Evolutionary conservation across 179 eudicot genomes (phyloP), one percentile per base, ranked within the genome.

Genomic region (Beta macrorhiza): DNA sequence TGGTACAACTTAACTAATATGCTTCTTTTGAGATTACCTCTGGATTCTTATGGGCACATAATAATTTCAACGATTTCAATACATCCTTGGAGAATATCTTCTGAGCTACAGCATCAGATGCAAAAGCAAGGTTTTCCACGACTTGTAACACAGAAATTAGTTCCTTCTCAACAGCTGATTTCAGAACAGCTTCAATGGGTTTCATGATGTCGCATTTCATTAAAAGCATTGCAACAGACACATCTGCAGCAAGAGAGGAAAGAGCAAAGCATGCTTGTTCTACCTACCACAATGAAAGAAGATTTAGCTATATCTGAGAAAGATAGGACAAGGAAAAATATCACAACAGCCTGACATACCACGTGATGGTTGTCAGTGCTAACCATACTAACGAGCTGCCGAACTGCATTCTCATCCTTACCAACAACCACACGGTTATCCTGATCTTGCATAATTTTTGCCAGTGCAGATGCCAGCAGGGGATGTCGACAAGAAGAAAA

Each of bases 401-500:
- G 87, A 77, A 94, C 91, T 57, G 99, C 99, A 89, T 94, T 96
- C 86, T 94, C 99, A 88, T 96, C 99, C 88, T 94, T 96, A 52
- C 99, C 96, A 72, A 96, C 93, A 80, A 94, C 89, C 57, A 85
- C 88, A 77, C 93, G 91, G 81, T 94, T 91, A 80, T 85, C 95
- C 78, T 89, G 90, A 81, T 96, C 99, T 88, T 94, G 93, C 86
- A 96, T 94, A 83, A 96, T 96, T 87, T 94, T 96, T 56, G 97
- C 99, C 79, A 96, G 87, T n/a, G 99, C 93, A 80, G 98, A 96
- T 78, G 99, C 99, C 79, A 96, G 82, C 82, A 96, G 85, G 74
- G 99, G 99, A 85, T 96, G 99, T 81, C 93, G 99, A 82, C 99
- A 96, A 81, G 99, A 96, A 86, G 98, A 96, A 87, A 92, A 96